A percentile compares a stretch with the other conserved stretches of the same genome.
Conservation (phyloP, 176 grass and related monocot species). For the Thalia dealbata region DNA sequence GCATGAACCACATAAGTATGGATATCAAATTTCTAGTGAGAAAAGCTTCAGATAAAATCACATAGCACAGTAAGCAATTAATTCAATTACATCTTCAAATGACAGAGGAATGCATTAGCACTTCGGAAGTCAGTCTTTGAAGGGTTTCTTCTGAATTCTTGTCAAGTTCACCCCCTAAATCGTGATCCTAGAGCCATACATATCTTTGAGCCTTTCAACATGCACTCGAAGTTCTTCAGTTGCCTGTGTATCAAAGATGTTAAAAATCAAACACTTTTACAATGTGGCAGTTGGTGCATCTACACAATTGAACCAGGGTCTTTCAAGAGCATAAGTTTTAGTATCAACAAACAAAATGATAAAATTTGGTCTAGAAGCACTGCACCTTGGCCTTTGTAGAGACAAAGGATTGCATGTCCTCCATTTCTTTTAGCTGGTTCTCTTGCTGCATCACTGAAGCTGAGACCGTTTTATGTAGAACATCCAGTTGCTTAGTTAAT, state of each 20-base stretch:
- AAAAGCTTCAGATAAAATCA: slow-evolving; percentile 15
- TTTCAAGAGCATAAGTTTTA: no score
- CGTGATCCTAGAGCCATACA: slow-evolving; percentile 74
- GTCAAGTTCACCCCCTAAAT: slow-evolving; percentile 79
- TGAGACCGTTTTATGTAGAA: slow-evolving; percentile 73
- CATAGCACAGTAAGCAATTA: neutral
- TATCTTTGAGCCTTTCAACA: slow-evolving; percentile 57
- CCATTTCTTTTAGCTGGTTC: slow-evolving; percentile 83
- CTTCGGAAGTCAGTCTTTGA: slow-evolving; percentile 78
- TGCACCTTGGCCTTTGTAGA: slow-evolving; percentile 75
- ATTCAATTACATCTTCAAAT: slow-evolving; percentile 74
- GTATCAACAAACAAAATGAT: neutral
- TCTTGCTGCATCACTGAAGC: slow-evolving; percentile 82
- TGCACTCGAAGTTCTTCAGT: slow-evolving; percentile 63
- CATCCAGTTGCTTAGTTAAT: slow-evolving; percentile 66
- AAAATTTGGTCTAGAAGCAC: neutral
- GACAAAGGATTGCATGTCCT: slow-evolving; percentile 87
- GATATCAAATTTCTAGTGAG: slow-evolving; percentile 1
- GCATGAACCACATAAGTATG: slow-evolving; percentile 13
- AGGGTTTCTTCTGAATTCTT: slow-evolving; percentile 76
- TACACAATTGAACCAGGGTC: neutral
- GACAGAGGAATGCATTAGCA: slow-evolving; percentile 57
- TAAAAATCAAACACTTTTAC: neutral
- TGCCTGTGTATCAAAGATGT: slow-evolving; percentile 44
- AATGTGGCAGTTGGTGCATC: neutral